Percentiles rank a stretch among this genome's conserved stretches.
Conservation (phyloP, 192 early-diverging fungal genomes). For the Coemansia interrupta region DNA sequence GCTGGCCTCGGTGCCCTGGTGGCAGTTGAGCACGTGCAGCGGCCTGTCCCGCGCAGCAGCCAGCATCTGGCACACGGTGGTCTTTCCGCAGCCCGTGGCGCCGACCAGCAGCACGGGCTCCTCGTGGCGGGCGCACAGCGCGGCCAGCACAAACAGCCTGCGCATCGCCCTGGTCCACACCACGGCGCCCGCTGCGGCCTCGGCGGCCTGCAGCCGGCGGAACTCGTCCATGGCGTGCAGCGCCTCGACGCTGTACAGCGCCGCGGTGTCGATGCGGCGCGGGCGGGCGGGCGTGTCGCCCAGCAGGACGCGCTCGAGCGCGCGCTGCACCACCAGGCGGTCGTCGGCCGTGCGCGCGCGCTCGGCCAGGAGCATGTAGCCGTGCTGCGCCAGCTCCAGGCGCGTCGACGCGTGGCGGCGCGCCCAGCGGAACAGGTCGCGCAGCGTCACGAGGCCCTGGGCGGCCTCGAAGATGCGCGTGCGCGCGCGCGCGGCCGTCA, state of each 20-base stretch:
- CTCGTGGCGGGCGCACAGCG: slow-evolving; percentile 69
- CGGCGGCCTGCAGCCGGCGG: slow-evolving; percentile 13
- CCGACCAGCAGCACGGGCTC: slow-evolving; percentile 95
- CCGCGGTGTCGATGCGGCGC: slow-evolving; percentile 24
- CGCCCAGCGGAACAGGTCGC: slow-evolving; percentile 98
- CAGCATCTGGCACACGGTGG: slow-evolving; percentile 94
- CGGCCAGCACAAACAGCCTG: slow-evolving; percentile 80
- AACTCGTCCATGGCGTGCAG: slow-evolving; percentile 46
- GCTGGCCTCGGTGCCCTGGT: slow-evolving; percentile 91
- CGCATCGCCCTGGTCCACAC: slow-evolving; percentile 97
- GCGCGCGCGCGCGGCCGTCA: slow-evolving; percentile 70
- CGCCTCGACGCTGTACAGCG: slow-evolving; percentile 25
- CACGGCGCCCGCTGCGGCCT: background rate
- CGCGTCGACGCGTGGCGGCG: slow-evolving; percentile 72
- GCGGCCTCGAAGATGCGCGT: slow-evolving; percentile 93
- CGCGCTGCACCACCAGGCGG: slow-evolving; percentile 70
- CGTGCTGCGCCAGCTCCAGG: slow-evolving; percentile 86
- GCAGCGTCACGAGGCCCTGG: slow-evolving; percentile 90
- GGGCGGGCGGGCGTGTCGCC: too few species aligned
- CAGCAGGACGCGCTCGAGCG: slow-evolving; percentile 80
- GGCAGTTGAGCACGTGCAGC: slow-evolving; percentile 91
- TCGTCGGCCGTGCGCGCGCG: slow-evolving; percentile 80
- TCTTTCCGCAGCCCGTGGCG: slow-evolving; percentile 98
- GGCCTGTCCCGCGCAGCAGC: slow-evolving; percentile 60
- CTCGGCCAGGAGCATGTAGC: slow-evolving; percentile 93